These are phyloP conservation scores for Trichophyton simii DNA, from an alignment of 2,329 filamentous ascomycete genomes.

Conservation along the genomic window DNA sequence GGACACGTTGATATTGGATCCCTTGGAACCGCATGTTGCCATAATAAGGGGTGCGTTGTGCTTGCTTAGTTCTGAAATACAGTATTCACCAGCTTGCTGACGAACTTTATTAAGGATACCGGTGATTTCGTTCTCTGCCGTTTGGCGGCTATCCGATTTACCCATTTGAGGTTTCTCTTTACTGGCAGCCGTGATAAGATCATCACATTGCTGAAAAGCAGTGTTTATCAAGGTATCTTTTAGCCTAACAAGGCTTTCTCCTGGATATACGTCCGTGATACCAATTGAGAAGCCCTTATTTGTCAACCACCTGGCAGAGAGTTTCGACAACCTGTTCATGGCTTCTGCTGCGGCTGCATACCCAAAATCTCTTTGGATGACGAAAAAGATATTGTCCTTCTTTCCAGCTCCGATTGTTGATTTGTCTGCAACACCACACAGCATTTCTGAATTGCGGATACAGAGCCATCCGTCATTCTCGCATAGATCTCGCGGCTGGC, in stretches of 20 bases:
- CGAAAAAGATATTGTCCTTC: conserved; percentile 95
- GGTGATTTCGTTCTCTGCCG: conserved; percentile 78
- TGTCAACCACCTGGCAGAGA: conserved; percentile 77
- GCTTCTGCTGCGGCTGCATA: conserved; percentile 75
- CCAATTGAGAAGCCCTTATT: conserved; percentile 94
- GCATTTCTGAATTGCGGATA: conserved; percentile 89
- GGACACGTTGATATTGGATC: conserved; percentile 93
- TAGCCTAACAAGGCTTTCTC: conserved; percentile 52
- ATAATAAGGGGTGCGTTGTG: conserved; percentile 92
- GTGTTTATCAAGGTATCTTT: conserved; percentile 65
- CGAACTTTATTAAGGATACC: conserved; percentile 86
- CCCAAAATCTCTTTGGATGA: conserved; percentile 89
- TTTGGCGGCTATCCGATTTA: conserved; percentile 79
- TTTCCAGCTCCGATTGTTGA: conserved; percentile 93
- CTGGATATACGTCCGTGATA: conserved; percentile 86
- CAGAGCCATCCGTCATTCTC: conserved; percentile 83
- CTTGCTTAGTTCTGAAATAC: conserved; percentile 76
- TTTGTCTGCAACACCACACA: conserved; percentile 98
- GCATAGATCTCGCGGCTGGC: conserved; percentile 48
- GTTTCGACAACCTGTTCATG: conserved; percentile 86
- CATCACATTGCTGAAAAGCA: conserved; percentile 70
- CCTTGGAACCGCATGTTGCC: conserved; percentile 95
- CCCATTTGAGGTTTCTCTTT: conserved; percentile 71
- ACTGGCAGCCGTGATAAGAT: conserved; percentile 71
- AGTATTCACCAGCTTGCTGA: conserved; percentile 79